These are phyloP conservation scores for Lunularia cruciata DNA, from an alignment of 225 moss, liverwort and hornwort genomes.

Conservation along the genomic window DNA sequence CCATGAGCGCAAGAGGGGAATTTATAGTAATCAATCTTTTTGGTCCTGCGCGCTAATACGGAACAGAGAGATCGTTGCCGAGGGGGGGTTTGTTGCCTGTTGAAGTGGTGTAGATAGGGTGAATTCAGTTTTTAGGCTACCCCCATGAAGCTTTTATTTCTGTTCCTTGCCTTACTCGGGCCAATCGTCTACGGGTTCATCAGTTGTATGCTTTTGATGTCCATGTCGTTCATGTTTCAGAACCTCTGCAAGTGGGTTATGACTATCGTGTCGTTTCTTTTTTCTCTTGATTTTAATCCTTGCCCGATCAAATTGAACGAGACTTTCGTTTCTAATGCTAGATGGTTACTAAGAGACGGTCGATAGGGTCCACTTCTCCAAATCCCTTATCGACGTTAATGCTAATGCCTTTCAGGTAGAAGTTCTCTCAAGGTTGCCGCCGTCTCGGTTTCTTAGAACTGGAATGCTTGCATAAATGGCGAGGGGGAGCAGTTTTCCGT, in stretches of 20 bases:
- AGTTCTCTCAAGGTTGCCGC: background rate
- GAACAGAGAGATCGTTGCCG: too few species aligned
- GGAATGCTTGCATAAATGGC: background rate
- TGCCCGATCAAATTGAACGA: constrained; percentile 48
- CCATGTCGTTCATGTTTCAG: constrained; percentile 41
- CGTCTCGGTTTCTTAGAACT: background rate
- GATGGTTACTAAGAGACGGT: constrained; percentile 39
- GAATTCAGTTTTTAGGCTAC: background rate
- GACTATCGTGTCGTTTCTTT: constrained; percentile 30
- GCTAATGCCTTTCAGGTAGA: background rate
- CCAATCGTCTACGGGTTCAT: constrained; percentile 47
- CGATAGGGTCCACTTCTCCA: constrained; percentile 3
- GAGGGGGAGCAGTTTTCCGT: background rate
- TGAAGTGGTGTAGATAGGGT: too few species aligned
- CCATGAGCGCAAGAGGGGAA: too few species aligned
- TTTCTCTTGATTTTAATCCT: constrained; percentile 38
- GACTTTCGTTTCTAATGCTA: constrained; percentile 40
- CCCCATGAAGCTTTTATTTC: constrained; percentile 25
- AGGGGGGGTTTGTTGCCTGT: too few species aligned
- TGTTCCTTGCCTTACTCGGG: constrained; percentile 46
- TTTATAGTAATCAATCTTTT: too few species aligned
- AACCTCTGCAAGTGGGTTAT: constrained; percentile 36
- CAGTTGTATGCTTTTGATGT: constrained; percentile 49
- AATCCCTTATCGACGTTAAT: background rate
- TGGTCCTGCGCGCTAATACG: too few species aligned